Evolutionary conservation across 2,329 filamentous ascomycete genomes (phyloP).

Genomic region (Diaporthe capsici): DNA sequence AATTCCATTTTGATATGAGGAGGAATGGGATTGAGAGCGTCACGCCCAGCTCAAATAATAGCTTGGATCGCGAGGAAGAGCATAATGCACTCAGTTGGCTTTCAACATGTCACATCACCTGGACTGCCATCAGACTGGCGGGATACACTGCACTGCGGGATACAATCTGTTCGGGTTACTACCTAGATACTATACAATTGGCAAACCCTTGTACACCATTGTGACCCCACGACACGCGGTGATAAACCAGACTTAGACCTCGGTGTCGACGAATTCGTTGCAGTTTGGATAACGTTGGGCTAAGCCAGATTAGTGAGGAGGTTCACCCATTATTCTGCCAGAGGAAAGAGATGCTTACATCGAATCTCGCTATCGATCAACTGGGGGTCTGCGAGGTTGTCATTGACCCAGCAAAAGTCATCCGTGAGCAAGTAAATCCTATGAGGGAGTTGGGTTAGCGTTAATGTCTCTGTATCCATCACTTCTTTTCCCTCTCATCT

Average conservation of each 20-base stretch:
- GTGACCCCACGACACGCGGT: not conserved
- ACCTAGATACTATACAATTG: not conserved
- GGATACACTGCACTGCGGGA: too few relatives aligned
- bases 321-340: too few relatives aligned
- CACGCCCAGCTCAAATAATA: not conserved
- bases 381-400: slow-evolving; percentile 36
- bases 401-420: slow-evolving; percentile 41
- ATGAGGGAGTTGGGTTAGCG: too few relatives aligned
- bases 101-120: too few relatives aligned
- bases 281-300: slow-evolving; percentile 39
- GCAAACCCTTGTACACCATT: not conserved
- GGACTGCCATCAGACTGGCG: not conserved
- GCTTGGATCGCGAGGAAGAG: too few relatives aligned
- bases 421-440: slow-evolving; percentile 39
- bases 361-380: slow-evolving; percentile 28
- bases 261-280: slow-evolving; percentile 35
- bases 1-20: too few relatives aligned
- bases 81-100: not conserved
- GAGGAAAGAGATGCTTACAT: slow-evolving; percentile 2
- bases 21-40: not conserved
- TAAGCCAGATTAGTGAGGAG: not conserved
- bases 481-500: too few relatives aligned
- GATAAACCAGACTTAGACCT: not conserved
- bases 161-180: not conserved
- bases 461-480: not conserved